Evolutionary conservation across 2,329 filamentous ascomycete species (phyloP).

Genomic region (Salinomyces thailandicus): DNA sequence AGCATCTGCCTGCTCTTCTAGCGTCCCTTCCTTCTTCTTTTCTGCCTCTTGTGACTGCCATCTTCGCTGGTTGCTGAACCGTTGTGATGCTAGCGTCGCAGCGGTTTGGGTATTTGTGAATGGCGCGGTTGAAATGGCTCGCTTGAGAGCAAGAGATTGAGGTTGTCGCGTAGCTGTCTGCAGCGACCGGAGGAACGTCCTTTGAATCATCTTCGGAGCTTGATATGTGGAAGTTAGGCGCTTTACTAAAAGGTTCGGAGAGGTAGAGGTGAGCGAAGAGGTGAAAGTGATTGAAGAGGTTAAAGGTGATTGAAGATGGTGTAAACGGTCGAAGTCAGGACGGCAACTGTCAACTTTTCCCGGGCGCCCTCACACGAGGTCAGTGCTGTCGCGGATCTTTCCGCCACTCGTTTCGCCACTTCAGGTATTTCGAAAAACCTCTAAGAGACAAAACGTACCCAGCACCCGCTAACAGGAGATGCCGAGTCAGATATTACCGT

Average conservation of each 20-base stretch:
- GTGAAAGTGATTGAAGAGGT: not conserved
- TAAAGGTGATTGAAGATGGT: not conserved
- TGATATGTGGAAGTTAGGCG: conserved; percentile 15
- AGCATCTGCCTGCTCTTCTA: conserved; percentile 27
- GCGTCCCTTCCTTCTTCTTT: conserved; percentile 29
- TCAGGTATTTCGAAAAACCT: too few relatives aligned
- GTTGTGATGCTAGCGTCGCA: conserved; percentile 22
- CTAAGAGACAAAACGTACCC: too few relatives aligned
- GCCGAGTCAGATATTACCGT: too few relatives aligned
- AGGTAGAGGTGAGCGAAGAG: not conserved
- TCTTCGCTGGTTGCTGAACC: conserved; percentile 25
- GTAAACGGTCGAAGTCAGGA: not conserved
- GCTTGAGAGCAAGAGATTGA: conserved; percentile 6
- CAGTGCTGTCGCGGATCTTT: not conserved
- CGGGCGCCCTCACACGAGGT: not conserved
- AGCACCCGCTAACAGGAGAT: too few relatives aligned
- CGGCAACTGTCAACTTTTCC: not conserved
- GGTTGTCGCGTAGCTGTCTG: conserved; percentile 25
- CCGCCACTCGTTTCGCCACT: too few relatives aligned
- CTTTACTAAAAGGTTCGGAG: not conserved
- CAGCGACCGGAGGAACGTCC: conserved; percentile 40
- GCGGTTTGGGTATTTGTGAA: conserved; percentile 5
- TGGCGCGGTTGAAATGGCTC: conserved; percentile 23
- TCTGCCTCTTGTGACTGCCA: conserved; percentile 39
- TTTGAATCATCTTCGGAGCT: conserved; percentile 36